A percentile compares a stretch with the other conserved stretches of the same genome.
Conservation (phyloP, 2,329 filamentous ascomycete genomes). For the Penicillium vulpinum region DNA sequence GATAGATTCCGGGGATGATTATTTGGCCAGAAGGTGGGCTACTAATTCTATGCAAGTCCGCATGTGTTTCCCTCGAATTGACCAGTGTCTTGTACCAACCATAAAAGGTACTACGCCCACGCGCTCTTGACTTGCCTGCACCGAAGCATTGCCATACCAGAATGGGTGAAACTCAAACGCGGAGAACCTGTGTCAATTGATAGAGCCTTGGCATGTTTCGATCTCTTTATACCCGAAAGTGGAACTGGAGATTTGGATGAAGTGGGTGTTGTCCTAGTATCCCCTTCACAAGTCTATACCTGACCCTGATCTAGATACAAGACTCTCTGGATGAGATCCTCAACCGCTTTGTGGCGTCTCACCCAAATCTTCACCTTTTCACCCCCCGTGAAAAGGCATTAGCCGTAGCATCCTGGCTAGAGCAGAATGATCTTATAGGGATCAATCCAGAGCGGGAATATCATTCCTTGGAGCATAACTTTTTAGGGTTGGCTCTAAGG, state of each 20-base stretch:
- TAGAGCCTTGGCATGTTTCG: constrained; percentile 75
- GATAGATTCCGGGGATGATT: constrained; percentile 65
- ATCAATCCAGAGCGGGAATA: constrained; percentile 69
- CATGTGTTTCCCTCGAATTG: constrained; percentile 3
- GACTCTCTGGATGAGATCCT: constrained; percentile 66
- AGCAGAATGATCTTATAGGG: constrained; percentile 67
- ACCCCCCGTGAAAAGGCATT: constrained; percentile 68
- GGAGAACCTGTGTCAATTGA: constrained; percentile 64
- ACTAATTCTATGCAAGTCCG: not conserved
- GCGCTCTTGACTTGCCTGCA: constrained; percentile 77
- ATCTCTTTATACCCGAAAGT: constrained; percentile 81
- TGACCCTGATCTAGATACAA: constrained; percentile 53
- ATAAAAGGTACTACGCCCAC: constrained; percentile 69
- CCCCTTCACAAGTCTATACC: not conserved
- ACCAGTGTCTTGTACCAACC: constrained; percentile 5
- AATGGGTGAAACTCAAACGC: constrained; percentile 65
- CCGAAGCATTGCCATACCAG: constrained; percentile 71
- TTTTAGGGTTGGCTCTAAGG: constrained; percentile 78
- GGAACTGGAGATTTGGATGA: constrained; percentile 72
- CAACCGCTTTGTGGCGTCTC: constrained; percentile 53
- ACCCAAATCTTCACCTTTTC: constrained; percentile 56
- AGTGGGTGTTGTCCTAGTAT: constrained; percentile 45
- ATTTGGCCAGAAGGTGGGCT: constrained; percentile 66
- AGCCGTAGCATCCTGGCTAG: constrained; percentile 68
- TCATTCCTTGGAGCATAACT: constrained; percentile 79